These are phyloP conservation scores for Parsonsia alboflavescens DNA, from an alignment of 257 asterid species.

Conservation along the genomic window DNA sequence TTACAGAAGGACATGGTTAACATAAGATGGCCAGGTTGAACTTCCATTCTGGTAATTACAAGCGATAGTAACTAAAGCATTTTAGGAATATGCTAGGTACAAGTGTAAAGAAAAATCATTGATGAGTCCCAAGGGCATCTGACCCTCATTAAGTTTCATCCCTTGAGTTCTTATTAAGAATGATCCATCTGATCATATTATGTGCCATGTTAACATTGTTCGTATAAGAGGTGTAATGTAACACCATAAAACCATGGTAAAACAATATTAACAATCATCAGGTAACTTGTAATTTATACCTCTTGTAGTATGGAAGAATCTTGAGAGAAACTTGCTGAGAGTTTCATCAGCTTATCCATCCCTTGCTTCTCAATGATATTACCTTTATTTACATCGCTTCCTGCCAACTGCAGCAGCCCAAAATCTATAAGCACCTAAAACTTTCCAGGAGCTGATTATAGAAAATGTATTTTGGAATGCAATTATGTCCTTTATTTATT, in stretches of 20 bases:
- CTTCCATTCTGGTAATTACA: neutral
- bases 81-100: neutral
- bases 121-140: neutral
- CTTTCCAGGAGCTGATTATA: neutral
- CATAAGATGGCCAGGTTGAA: neutral
- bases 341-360: slow-evolving; percentile 63
- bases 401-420: slow-evolving; percentile 67
- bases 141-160: neutral
- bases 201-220: neutral
- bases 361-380: slow-evolving; percentile 76
- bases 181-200: neutral
- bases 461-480: neutral
- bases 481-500: neutral
- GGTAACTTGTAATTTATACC: slow-evolving; percentile 31
- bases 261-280: neutral
- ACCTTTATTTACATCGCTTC: slow-evolving; percentile 82
- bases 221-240: neutral
- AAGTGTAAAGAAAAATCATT: neutral
- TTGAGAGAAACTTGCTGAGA: slow-evolving; percentile 64
- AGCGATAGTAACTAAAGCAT: neutral
- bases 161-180: no score
- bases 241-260: neutral
- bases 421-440: slow-evolving; percentile 17
- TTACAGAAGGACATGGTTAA: no score
- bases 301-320: slow-evolving; percentile 80